Conservation (phyloP, 106 monocot genomes). For the Amphibolis antarctica region DNA sequence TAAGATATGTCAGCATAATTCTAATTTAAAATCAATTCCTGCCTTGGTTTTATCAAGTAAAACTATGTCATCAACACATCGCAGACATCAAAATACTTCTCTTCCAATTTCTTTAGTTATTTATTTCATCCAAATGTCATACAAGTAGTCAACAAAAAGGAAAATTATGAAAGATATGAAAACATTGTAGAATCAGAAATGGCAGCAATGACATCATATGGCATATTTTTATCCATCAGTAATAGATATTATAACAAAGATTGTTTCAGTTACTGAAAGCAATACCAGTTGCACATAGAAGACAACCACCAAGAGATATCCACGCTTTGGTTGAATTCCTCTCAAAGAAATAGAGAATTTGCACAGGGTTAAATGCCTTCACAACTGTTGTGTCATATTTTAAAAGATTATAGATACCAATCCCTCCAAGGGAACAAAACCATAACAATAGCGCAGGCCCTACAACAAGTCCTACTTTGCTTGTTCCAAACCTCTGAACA, state of each 20-base stretch:
- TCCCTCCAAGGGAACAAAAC: conserved; percentile 74
- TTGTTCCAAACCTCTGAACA: conserved; percentile 78
- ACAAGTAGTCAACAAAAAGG: no score
- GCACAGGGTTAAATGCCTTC: conserved; percentile 64
- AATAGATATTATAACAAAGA: no score
- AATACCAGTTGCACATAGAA: conserved; percentile 79
- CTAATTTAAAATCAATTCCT: no score
- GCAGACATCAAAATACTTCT: no score
- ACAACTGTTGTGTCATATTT: conserved; percentile 49
- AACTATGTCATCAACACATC: no score
- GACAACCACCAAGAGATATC: conserved; percentile 77
- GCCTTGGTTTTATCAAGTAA: no score
- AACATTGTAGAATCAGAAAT: not conserved
- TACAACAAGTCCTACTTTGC: conserved; percentile 76
- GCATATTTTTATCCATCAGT: no score
- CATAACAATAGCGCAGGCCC: conserved; percentile 85
- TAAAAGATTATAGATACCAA: conserved; percentile 73
- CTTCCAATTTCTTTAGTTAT: no score
- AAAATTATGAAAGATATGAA: no score
- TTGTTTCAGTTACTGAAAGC: not conserved
- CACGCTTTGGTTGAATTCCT: conserved; percentile 60
- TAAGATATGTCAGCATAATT: no score
- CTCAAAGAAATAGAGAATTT: conserved; percentile 55
- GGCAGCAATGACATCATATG: not conserved
- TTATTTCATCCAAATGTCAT: no score